Evolutionary conservation across 2,329 filamentous ascomycete genomes (phyloP), one percentile per base, ranked within the genome.

Genomic region (Xylaria sp.): DNA sequence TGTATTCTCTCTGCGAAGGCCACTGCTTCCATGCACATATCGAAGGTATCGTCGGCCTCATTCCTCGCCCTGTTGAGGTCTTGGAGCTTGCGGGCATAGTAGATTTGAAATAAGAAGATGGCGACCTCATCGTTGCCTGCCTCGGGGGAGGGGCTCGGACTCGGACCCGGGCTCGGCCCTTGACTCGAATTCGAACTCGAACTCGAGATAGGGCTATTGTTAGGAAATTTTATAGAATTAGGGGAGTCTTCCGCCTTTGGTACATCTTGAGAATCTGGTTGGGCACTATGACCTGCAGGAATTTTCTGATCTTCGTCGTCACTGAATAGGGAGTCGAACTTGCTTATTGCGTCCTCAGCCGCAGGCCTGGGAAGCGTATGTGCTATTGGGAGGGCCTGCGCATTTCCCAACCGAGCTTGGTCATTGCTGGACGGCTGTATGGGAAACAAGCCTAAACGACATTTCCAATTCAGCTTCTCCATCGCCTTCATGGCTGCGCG

Each of bases 371-470:
- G 31, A 23, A 10, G 31, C 18, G 3, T 54, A 15, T 65, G 55
- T 15, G 23, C 18, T 23, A n/a, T 0, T 10, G 62, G 62, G 15
- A 43, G 62, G 6, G 2, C 15, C 4, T n/a, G 3, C 43, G 7
- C n/a, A 10, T 48, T 4, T 31, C 20, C 41, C 33, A 15, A 20
- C n/a, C 1, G 18, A 20, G 43, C 23, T 15, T 43, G 13, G 36
- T 18, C 56, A 13, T 65, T 31, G 2, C 9, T 3, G 28, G 41
- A 43, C 13, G 46, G 41, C 6, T 23, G 8, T 7, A 67, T n/a
- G 13, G 62, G 69, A 28, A 64, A 66, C 28, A 66, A 1, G 2
- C 41, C 69, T 8, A 69, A 7, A 28, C 69, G 69, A 10, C 41
- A 49, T 25, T 66, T 71, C 55, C 59, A 66, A 0, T 54, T 10